These are phyloP conservation scores for Colletotrichum limetticola DNA, from an alignment of 2,329 filamentous ascomycete species.

Conservation along the genomic window DNA sequence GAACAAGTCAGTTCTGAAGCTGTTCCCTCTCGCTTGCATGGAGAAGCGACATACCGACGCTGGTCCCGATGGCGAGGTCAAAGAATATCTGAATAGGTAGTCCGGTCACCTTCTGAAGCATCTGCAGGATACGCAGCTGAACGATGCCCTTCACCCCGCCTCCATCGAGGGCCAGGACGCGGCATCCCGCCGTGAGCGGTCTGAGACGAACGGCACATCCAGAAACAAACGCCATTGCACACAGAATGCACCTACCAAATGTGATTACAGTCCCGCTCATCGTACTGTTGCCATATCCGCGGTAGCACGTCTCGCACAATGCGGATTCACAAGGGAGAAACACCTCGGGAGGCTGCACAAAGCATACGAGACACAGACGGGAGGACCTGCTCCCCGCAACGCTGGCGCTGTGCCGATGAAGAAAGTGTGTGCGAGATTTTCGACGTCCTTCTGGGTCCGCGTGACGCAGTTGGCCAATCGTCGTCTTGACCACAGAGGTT, in stretches of 20 bases:
- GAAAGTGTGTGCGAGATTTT: background rate
- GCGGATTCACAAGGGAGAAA: constrained; percentile 6
- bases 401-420: background rate
- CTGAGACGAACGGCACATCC: constrained; percentile 1
- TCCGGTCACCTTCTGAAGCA: constrained; percentile 39
- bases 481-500: background rate
- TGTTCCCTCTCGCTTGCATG: background rate
- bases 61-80: constrained; percentile 1
- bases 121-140: constrained; percentile 41
- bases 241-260: background rate
- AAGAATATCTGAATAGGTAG: constrained; percentile 5
- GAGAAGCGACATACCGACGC: background rate
- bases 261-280: background rate
- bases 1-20: background rate
- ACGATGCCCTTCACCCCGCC: constrained; percentile 45
- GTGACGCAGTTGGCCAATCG: background rate
- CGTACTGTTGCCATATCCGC: background rate
- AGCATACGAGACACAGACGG: background rate
- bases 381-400: background rate
- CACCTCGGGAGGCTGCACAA: background rate
- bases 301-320: background rate
- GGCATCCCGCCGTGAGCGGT: constrained; percentile 4
- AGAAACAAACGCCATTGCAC: background rate
- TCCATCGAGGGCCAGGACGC: constrained; percentile 36
- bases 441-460: background rate